Percentiles rank a stretch among this genome's conserved stretches.
Conservation (phyloP, 1,284 basidiomycete genomes). For the Malassezia arunalokei region DNA sequence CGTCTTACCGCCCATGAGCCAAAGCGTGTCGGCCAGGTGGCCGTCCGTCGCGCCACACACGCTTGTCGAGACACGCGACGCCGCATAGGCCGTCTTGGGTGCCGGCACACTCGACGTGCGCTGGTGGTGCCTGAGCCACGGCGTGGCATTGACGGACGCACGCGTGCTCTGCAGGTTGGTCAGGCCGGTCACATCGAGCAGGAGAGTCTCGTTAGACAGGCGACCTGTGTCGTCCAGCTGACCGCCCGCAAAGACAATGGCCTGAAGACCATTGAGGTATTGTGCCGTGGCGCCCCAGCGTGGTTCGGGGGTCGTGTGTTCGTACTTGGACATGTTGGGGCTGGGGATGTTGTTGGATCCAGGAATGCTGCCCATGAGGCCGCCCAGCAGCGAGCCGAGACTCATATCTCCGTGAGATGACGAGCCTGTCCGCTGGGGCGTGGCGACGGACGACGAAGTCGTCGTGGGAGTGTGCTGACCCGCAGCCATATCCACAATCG, state of each 20-base stretch:
- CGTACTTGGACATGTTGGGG: conserved; percentile 7
- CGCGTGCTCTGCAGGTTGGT: not conserved
- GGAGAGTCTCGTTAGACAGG: conserved; percentile 23
- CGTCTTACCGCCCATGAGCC: conserved; percentile 21
- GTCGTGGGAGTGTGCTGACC: not conserved
- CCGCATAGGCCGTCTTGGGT: conserved; percentile 16
- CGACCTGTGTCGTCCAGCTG: conserved; percentile 6
- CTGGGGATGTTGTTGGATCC: not conserved
- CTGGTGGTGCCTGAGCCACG: conserved; percentile 1
- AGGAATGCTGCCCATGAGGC: conserved; percentile 1
- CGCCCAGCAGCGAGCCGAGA: not conserved
- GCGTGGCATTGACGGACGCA: not conserved
- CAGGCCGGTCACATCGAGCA: conserved; percentile 17
- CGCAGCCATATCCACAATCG: not conserved
- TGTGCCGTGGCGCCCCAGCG: conserved; percentile 40
- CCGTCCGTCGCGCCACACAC: conserved; percentile 5
- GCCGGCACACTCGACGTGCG: conserved; percentile 1
- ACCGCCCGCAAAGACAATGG: conserved; percentile 20
- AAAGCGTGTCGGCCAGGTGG: conserved; percentile 10
- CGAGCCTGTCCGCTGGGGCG: not conserved
- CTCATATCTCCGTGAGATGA: not conserved
- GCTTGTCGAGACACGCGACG: conserved; percentile 9
- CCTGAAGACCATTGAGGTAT: conserved; percentile 21
- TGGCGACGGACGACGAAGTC: not conserved
- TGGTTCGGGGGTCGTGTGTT: not conserved